phyloP scores from a whole-genome alignment of 2,329 filamentous ascomycete species.

The Aureobasidium sp. region DNA sequence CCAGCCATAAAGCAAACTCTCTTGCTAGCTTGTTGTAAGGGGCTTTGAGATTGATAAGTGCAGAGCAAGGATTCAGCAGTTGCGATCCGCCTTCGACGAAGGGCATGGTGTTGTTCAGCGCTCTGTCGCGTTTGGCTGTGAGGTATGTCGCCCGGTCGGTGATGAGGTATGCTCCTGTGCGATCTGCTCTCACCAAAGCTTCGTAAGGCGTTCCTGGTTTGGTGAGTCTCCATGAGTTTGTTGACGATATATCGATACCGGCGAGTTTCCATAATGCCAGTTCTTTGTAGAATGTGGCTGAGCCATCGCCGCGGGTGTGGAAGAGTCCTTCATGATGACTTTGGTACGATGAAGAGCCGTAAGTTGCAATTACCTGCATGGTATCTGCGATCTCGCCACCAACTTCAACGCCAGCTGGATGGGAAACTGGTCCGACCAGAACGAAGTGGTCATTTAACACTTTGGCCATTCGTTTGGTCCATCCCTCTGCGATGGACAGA shows the following conservation, averaged over 20 bases:
- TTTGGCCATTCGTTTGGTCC: conserved; percentile 16
- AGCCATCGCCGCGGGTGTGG: conserved; percentile 20
- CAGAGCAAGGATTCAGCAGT: conserved; percentile 21
- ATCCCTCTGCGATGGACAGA: conserved; percentile 18
- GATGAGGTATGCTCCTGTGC: conserved; percentile 18
- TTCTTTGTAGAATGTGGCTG: conserved; percentile 21
- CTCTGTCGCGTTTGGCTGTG: conserved; percentile 18
- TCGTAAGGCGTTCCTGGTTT: conserved; percentile 18
- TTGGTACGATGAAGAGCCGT: not conserved
- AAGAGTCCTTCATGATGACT: not conserved
- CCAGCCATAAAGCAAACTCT: conserved; percentile 19
- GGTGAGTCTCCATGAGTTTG: conserved; percentile 15
- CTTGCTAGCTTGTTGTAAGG: conserved; percentile 3
- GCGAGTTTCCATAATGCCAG: conserved; percentile 17
- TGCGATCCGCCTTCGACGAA: conserved; percentile 18
- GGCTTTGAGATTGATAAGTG: conserved; percentile 14
- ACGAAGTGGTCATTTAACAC: conserved; percentile 23
- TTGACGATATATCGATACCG: not conserved
- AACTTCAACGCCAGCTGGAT: not conserved
- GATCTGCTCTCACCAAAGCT: conserved; percentile 18
- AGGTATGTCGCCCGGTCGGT: conserved; percentile 21
- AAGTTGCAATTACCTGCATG: not conserved
- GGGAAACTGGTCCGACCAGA: conserved; percentile 7
- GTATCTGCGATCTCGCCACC: not conserved
- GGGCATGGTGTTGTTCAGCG: conserved; percentile 12